A percentile compares a stretch with the other conserved stretches of the same genome.
These are phyloP conservation scores for Endocalyx cinctus DNA, from an alignment of 2,329 filamentous ascomycete genomes.

Conservation along the genomic window DNA sequence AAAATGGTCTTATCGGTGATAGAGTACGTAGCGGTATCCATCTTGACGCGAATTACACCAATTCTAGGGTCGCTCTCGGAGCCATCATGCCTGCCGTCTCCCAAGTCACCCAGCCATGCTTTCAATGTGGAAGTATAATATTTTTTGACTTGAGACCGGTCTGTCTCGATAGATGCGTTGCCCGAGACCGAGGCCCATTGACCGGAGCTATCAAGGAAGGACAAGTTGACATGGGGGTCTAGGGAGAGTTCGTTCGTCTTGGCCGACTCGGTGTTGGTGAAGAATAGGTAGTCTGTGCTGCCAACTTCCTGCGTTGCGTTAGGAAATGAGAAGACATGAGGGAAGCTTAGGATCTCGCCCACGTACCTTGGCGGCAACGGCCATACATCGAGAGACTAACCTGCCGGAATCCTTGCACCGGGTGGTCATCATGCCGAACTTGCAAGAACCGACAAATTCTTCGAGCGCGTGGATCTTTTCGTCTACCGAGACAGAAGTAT, in stretches of 20 bases:
- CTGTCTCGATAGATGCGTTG: slow-evolving; percentile 62
- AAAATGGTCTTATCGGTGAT: slow-evolving; percentile 59
- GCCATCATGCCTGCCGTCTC: slow-evolving; percentile 78
- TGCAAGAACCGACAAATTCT: slow-evolving; percentile 65
- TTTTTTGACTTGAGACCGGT: slow-evolving; percentile 64
- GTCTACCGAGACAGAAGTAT: slow-evolving; percentile 58
- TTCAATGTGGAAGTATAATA: slow-evolving; percentile 71
- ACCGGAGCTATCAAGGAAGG: slow-evolving; percentile 70
- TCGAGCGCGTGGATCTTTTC: slow-evolving; percentile 73
- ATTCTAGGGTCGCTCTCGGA: slow-evolving; percentile 78
- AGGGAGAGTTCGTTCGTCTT: slow-evolving; percentile 76
- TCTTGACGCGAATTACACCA: slow-evolving; percentile 72
- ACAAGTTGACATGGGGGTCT: slow-evolving; percentile 73
- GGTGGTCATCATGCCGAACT: slow-evolving; percentile 89
- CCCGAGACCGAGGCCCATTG: slow-evolving; percentile 89
- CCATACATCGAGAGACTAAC: slow-evolving; percentile 81
- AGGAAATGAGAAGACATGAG: background rate
- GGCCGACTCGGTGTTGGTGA: slow-evolving; percentile 85
- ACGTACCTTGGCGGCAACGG: slow-evolving; percentile 68
- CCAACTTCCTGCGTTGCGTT: slow-evolving; percentile 58
- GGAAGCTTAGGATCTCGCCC: too few species aligned
- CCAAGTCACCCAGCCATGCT: slow-evolving; percentile 82
- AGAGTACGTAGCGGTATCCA: slow-evolving; percentile 68
- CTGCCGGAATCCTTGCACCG: slow-evolving; percentile 59
- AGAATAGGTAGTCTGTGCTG: slow-evolving; percentile 80